A percentile compares a stretch with the other conserved stretches of the same genome.
phyloP scores from a whole-genome alignment of 768 basidiomycete genomes.

The Pleurotus tuber-regium region DNA sequence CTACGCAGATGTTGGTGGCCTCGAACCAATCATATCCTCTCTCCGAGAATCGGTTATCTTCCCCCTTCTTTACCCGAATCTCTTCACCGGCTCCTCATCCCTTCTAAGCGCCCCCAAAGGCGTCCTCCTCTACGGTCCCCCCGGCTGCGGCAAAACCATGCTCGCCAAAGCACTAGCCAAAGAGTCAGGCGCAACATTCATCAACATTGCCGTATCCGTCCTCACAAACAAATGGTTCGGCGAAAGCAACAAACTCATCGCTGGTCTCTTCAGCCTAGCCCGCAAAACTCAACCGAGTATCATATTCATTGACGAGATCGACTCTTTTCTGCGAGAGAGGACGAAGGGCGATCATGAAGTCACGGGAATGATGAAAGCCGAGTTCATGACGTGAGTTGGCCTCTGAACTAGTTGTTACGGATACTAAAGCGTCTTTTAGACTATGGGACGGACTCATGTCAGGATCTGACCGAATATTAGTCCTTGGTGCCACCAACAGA shows the following conservation, averaged over 20 bases:
- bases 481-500: slow-evolving; percentile 94
- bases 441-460: slow-evolving; percentile 95
- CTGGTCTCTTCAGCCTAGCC: slow-evolving; percentile 91
- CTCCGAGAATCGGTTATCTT: slow-evolving; percentile 96
- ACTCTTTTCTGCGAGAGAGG: slow-evolving; percentile 89
- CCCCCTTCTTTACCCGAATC: slow-evolving; percentile 85
- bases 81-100: slow-evolving; percentile 79
- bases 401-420: background rate
- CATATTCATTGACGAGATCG: slow-evolving; percentile 99
- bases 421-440: slow-evolving; percentile 33
- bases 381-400: slow-evolving; percentile 80
- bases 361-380: slow-evolving; percentile 98
- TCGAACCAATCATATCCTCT: slow-evolving; percentile 86
- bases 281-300: slow-evolving; percentile 92
- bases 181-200: slow-evolving; percentile 96
- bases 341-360: slow-evolving; percentile 92
- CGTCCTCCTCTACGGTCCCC: slow-evolving; percentile 92
- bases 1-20: slow-evolving; percentile 81
- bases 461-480: slow-evolving; percentile 75
- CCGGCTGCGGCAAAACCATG: slow-evolving; percentile 99
- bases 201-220: slow-evolving; percentile 77
- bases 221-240: slow-evolving; percentile 85
- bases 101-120: slow-evolving; percentile 93
- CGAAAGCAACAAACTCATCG: slow-evolving; percentile 93
- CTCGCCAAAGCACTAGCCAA: slow-evolving; percentile 98